These are phyloP conservation scores for Eucalyptus melliodora DNA, from an alignment of 345 rosid genomes.

Conservation along the genomic window DNA sequence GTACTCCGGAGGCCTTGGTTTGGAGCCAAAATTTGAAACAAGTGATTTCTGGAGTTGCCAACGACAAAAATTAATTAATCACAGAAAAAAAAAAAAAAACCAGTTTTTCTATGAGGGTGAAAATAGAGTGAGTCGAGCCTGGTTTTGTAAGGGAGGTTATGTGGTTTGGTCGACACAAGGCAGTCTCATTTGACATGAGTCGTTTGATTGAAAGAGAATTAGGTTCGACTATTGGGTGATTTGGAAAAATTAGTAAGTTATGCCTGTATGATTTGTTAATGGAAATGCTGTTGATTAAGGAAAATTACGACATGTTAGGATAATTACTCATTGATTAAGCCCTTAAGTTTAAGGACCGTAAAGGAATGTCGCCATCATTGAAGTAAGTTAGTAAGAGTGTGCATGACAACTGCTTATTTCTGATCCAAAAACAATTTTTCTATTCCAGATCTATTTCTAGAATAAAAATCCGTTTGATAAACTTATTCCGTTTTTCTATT, in stretches of 20 bases:
- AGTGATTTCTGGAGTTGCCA: not conserved
- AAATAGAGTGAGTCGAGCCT: not conserved
- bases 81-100: not conserved
- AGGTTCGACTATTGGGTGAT: not conserved
- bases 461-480: too few relatives aligned
- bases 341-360: not conserved
- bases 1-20: not conserved
- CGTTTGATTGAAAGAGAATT: not conserved
- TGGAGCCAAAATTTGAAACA: not conserved
- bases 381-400: not conserved
- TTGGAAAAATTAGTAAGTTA: not conserved
- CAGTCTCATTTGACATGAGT: not conserved
- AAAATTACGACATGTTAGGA: not conserved
- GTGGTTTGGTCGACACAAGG: not conserved
- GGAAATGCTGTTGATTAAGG: not conserved
- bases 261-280: not conserved
- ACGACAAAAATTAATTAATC: not conserved
- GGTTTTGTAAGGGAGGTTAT: too few relatives aligned
- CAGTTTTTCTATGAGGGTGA: not conserved
- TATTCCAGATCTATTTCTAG: fast-evolving
- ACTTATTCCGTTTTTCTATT: too few relatives aligned
- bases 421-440: too few relatives aligned
- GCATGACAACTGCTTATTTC: fast-evolving
- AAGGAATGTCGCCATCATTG: not conserved
- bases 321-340: not conserved